Evolutionary conservation across 345 rosid genomes (phyloP).

Genomic region (Boechera stricta): DNA sequence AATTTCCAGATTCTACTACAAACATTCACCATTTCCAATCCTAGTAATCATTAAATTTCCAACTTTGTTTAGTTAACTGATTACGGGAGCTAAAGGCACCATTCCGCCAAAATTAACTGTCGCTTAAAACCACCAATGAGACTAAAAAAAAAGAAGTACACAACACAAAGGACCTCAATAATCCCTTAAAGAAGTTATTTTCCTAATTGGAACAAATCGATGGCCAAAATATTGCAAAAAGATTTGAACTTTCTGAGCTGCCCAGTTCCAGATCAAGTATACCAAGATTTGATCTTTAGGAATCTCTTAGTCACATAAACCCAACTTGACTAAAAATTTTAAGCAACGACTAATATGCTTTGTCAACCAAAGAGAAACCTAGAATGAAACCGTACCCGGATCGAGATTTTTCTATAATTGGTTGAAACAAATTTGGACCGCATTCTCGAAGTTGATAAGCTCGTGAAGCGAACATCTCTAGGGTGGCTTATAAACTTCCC

Average conservation of each 20-base stretch:
- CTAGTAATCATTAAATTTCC: not conserved
- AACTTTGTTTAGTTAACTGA: not conserved
- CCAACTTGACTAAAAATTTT: conserved; percentile 18
- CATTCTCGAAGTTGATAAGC: conserved; percentile 44
- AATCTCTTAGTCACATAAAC: not conserved
- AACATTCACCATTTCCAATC: not conserved
- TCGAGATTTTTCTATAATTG: conserved; percentile 37
- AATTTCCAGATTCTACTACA: not conserved
- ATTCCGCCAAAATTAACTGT: not conserved
- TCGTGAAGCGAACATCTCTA: conserved; percentile 26
- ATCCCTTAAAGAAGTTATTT: conserved; percentile 13
- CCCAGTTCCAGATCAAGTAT: not conserved
- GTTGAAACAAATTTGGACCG: conserved; percentile 45
- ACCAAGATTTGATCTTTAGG: not conserved
- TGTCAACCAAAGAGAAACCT: not conserved
- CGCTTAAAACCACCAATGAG: not conserved
- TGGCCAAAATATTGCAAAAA: conserved; percentile 19
- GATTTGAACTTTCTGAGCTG: conserved; percentile 19
- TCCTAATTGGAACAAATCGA: conserved; percentile 2
- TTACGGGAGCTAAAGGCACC: not conserved
- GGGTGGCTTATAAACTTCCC: conserved; percentile 16
- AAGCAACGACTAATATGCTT: conserved; percentile 25
- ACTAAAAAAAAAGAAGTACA: not conserved
- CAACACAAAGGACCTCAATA: conserved; percentile 3
- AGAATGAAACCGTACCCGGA: conserved; percentile 33